Evolutionary conservation across 495 filamentous ascomycete genomes (phyloP), one percentile per base, ranked within the genome.

Genomic region (Chaetomium cochliodes): DNA sequence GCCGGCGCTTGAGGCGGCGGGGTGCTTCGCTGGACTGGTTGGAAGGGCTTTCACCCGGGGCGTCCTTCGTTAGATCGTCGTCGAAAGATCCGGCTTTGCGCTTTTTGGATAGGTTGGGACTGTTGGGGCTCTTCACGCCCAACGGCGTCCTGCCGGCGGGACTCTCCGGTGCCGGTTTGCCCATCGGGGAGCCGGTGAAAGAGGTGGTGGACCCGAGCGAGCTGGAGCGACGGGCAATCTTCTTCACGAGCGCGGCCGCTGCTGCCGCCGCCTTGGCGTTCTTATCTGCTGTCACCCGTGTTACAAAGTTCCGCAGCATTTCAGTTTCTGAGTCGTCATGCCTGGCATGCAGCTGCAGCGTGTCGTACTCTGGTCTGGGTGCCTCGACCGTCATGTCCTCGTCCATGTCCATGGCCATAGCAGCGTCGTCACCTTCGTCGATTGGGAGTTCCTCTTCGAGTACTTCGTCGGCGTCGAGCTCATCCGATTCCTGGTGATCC

Each of bases 211-310:
- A 68, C 3, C 66, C 65, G 25, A 64, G 61, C 3, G 72, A 74
- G 51, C 70, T 61, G 1, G 73, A 70, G 9, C 69, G 65, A 3
- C 69, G 71, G 2, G 64, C 20, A 1, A 46, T 58, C 62, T 71
- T 70, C 41, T 65, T 66, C 5, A 66, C 47, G 18, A 70, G 60
- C 28, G 61, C 64, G 12, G 67, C 65, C 13, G 71, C 69, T 8
- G 71, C 71, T 5, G 74, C 70, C 11, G 76, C 74, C 23, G 74
- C 70, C 60, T 72, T 72, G 49, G 72, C 70, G 63, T 65, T 74
- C 66, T 79, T 81, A 70, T 79, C 75, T n/a, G 78, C 79, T 54
- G 76, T 72, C 4, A 81, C 79, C 30, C 77, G 71, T 46, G 73
- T 79, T 39, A 81, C 74, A 67, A 81, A 81, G 47, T 77, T 76